These are phyloP conservation scores for Pseudocercospora macadamiae DNA, from an alignment of 2,329 filamentous ascomycete genomes.

Conservation along the genomic window DNA sequence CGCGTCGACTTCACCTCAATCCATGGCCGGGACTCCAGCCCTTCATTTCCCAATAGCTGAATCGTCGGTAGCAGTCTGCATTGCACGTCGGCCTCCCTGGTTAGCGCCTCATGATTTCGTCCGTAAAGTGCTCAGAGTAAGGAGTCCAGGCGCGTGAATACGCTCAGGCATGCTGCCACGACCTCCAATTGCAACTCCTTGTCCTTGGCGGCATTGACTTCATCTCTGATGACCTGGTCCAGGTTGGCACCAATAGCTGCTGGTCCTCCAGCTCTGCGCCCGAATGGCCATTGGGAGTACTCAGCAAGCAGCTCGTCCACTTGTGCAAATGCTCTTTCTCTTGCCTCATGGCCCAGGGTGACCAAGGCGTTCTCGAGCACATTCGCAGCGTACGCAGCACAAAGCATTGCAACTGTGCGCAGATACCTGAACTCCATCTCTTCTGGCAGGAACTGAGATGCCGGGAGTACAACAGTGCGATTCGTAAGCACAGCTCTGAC, in stretches of 20 bases:
- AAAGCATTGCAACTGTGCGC: constrained; percentile 93
- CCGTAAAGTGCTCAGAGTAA: constrained; percentile 64
- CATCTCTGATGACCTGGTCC: constrained; percentile 82
- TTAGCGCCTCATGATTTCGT: background rate
- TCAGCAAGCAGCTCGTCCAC: constrained; percentile 94
- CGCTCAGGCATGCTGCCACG: constrained; percentile 92
- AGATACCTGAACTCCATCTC: constrained; percentile 92
- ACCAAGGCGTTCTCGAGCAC: constrained; percentile 97
- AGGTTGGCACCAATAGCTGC: constrained; percentile 91
- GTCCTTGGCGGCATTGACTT: constrained; percentile 83
- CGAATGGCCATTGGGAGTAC: constrained; percentile 98
- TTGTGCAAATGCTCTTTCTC: constrained; percentile 93
- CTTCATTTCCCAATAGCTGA: background rate
- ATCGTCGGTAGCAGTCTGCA: background rate
- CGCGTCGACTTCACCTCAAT: too few relatives aligned
- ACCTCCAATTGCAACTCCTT: constrained; percentile 96
- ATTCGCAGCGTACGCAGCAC: constrained; percentile 95
- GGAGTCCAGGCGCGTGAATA: constrained; percentile 96
- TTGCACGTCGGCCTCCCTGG: background rate
- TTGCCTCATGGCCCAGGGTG: constrained; percentile 88
- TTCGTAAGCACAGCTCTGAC: constrained; percentile 92
- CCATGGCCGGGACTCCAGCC: too few relatives aligned
- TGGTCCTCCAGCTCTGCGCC: constrained; percentile 72
- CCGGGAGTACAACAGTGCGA: constrained; percentile 86
- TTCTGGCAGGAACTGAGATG: constrained; percentile 87